Conservation (phyloP, 345 rosid genomes). For the Arabidopsis suecica region DNA sequence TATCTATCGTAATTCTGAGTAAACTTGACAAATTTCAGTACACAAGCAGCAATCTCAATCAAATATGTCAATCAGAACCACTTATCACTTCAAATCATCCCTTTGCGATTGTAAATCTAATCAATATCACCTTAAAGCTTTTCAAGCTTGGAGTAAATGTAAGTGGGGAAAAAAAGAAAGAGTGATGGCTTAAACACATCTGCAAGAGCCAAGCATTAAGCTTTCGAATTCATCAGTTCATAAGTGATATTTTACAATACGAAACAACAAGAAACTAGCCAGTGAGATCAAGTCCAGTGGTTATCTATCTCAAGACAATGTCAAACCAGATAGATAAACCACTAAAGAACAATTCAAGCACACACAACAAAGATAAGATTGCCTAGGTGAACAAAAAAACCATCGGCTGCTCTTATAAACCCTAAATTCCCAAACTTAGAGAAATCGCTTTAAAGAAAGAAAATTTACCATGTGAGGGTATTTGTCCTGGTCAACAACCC, state of each 20-base stretch:
- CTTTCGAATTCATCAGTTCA: slow-evolving; percentile 8
- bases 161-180: background rate
- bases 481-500: slow-evolving; percentile 99
- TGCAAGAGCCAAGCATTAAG: slow-evolving; percentile 9
- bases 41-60: slow-evolving; percentile 18
- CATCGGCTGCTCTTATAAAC: background rate
- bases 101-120: background rate
- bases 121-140: slow-evolving; percentile 7
- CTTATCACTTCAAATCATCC: background rate
- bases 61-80: background rate
- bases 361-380: background rate
- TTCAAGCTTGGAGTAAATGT: background rate
- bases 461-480: slow-evolving; percentile 92
- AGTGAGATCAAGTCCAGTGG: background rate
- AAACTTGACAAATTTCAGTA: slow-evolving; percentile 15
- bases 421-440: slow-evolving; percentile 7
- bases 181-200: slow-evolving; percentile 2
- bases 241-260: slow-evolving; percentile 8
- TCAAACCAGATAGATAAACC: slow-evolving; percentile 3
- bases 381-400: background rate
- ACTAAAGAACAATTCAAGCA: slow-evolving; percentile 10
- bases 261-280: slow-evolving; percentile 1
- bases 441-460: background rate
- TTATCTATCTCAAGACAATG: background rate
- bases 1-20: background rate